Evolutionary conservation across 306 rosid species (phyloP).

Genomic region (Leucaena leucocephala): DNA sequence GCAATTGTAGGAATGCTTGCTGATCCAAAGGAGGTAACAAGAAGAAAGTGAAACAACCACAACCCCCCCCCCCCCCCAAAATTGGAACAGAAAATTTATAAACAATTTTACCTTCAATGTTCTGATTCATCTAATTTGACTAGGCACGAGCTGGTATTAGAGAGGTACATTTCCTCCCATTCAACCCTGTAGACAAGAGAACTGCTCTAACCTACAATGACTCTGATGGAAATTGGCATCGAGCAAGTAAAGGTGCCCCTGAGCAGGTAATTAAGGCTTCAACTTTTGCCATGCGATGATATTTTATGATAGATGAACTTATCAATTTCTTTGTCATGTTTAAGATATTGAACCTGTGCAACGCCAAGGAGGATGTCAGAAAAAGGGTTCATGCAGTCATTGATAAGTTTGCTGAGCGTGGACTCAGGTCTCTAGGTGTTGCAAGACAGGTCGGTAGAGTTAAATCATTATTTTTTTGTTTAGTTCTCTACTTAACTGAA

Average conservation of each 20-base stretch:
- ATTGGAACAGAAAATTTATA: neutral
- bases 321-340: slow-evolving; percentile 31
- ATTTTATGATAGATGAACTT: slow-evolving; percentile 17
- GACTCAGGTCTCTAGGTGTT: slow-evolving; percentile 93
- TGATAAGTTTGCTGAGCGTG: slow-evolving; percentile 97
- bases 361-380: slow-evolving; percentile 83
- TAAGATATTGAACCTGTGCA: slow-evolving; percentile 87
- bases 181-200: slow-evolving; percentile 98
- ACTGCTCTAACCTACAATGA: slow-evolving; percentile 97
- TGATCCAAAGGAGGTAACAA: slow-evolving; percentile 89
- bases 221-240: slow-evolving; percentile 83
- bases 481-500: slow-evolving; percentile 19
- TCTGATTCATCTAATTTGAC: slow-evolving; percentile 26
- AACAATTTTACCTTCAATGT: slow-evolving; percentile 14
- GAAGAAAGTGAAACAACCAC: neutral
- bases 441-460: slow-evolving; percentile 83
- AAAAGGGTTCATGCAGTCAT: slow-evolving; percentile 68
- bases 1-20: slow-evolving; percentile 99
- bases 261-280: slow-evolving; percentile 76
- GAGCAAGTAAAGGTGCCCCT: slow-evolving; percentile 98
- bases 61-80: neutral
- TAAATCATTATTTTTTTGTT: slow-evolving; percentile 6
- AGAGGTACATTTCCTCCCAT: slow-evolving; percentile 94
- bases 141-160: slow-evolving; percentile 96
- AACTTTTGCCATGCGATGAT: slow-evolving; percentile 22